These are phyloP conservation scores for Marchantia paleacea DNA, from an alignment of 225 moss, liverwort and hornwort genomes.

Conservation along the genomic window DNA sequence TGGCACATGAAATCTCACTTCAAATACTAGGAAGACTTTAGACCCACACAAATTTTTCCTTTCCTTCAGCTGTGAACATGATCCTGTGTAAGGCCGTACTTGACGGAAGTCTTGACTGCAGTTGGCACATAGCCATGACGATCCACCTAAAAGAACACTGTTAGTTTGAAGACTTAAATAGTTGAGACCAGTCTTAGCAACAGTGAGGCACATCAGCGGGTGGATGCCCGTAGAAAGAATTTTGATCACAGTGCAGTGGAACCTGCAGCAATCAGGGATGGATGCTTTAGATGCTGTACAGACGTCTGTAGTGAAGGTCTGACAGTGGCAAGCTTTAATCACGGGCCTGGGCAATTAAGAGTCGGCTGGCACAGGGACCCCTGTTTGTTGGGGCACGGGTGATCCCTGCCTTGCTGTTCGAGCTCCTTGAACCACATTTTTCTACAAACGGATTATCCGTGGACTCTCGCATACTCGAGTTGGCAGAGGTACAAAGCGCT, in stretches of 20 bases:
- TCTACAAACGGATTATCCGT: background rate
- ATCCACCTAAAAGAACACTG: too few species aligned
- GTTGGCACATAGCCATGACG: too few species aligned
- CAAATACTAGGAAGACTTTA: background rate
- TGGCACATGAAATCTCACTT: background rate
- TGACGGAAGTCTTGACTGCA: too few species aligned
- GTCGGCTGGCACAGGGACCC: background rate
- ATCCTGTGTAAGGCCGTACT: too few species aligned
- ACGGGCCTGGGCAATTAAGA: background rate
- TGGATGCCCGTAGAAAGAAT: background rate
- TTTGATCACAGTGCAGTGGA: background rate
- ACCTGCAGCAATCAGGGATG: background rate
- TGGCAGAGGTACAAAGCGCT: background rate
- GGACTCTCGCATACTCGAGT: background rate
- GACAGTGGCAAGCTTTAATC: background rate
- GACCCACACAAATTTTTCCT: background rate
- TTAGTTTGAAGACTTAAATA: too few species aligned
- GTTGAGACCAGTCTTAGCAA: too few species aligned
- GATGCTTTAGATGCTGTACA: background rate
- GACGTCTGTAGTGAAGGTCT: background rate
- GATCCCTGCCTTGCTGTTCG: background rate
- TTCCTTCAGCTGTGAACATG: too few species aligned
- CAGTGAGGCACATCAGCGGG: too few species aligned
- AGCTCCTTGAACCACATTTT: background rate
- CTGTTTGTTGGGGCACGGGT: slow-evolving; percentile 1